Conservation (phyloP, 2,329 filamentous ascomycete species). For the Hyphodiscus sp. region DNA sequence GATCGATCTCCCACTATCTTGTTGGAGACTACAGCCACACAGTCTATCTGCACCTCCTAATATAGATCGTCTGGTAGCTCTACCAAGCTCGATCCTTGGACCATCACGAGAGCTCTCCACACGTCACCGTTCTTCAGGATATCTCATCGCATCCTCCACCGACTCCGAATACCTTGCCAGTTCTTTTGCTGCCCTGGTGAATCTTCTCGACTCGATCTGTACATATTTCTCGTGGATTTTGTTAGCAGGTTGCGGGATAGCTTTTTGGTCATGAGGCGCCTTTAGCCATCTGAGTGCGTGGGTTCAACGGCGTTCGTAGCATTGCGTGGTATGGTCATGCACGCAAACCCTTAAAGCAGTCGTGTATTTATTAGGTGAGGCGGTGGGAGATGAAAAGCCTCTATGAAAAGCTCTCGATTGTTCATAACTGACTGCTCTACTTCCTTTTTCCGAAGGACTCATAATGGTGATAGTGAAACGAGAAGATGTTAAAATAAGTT, state of each 20-base stretch:
- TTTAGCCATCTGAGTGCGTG: background rate
- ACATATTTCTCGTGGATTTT: constrained; percentile 11
- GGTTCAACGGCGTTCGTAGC: constrained; percentile 9
- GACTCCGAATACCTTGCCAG: background rate
- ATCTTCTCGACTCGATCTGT: constrained; percentile 10
- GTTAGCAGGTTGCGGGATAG: background rate
- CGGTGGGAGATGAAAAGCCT: background rate
- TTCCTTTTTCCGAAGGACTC: background rate
- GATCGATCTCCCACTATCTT: background rate
- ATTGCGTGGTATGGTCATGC: constrained; percentile 3
- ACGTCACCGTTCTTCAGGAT: constrained; percentile 4
- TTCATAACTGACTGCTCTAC: background rate
- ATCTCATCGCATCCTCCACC: background rate
- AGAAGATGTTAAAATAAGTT: too few species aligned
- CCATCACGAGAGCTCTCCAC: background rate
- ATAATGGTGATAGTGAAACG: background rate
- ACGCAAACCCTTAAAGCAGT: constrained; percentile 3
- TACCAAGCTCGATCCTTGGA: background rate
- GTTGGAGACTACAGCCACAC: background rate
- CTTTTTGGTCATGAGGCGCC: constrained; percentile 5
- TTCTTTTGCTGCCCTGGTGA: background rate
- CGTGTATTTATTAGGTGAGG: constrained; percentile 10
- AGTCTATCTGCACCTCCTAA: background rate
- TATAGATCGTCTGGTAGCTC: background rate
- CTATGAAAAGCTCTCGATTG: constrained; percentile 1